phyloP scores from a whole-genome alignment of 805 yeast species.

The Saccharomyces jurei region DNA sequence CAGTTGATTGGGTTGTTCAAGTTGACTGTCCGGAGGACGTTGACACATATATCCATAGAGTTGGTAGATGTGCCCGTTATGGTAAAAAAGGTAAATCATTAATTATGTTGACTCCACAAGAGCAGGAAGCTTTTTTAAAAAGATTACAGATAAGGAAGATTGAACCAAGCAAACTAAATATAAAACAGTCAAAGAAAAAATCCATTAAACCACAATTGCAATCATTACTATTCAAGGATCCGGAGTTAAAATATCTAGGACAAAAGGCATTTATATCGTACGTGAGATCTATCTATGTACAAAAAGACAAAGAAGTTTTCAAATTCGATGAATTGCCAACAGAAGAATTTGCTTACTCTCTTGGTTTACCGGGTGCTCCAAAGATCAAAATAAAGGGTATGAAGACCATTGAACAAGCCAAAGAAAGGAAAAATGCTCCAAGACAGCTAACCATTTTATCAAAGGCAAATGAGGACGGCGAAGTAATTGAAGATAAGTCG shows the following conservation, averaged over 20 bases:
- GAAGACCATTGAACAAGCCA: constrained; percentile 37
- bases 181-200: constrained; percentile 63
- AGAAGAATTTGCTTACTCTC: constrained; percentile 76
- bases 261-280: constrained; percentile 95
- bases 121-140: constrained; percentile 66
- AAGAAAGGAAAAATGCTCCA: constrained; percentile 74
- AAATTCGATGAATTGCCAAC: constrained; percentile 67
- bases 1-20: constrained; percentile 91
- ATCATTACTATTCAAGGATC: constrained; percentile 82
- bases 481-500: constrained; percentile 31
- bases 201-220: constrained; percentile 78
- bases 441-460: constrained; percentile 55
- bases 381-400: constrained; percentile 65
- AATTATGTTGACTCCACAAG: constrained; percentile 75
- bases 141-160: constrained; percentile 57
- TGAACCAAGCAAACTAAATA: constrained; percentile 61
- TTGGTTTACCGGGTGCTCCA: constrained; percentile 96
- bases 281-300: constrained; percentile 74
- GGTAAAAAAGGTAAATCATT: constrained; percentile 79
- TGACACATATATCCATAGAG: constrained; percentile 85
- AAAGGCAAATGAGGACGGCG: constrained; percentile 60
- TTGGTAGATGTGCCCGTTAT: constrained; percentile 82
- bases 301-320: constrained; percentile 81
- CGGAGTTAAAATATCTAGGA: constrained; percentile 84
- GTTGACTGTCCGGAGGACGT: constrained; percentile 86